phyloP scores from a whole-genome alignment of 495 filamentous ascomycete species.

The Hypoxylon subgilvum region DNA sequence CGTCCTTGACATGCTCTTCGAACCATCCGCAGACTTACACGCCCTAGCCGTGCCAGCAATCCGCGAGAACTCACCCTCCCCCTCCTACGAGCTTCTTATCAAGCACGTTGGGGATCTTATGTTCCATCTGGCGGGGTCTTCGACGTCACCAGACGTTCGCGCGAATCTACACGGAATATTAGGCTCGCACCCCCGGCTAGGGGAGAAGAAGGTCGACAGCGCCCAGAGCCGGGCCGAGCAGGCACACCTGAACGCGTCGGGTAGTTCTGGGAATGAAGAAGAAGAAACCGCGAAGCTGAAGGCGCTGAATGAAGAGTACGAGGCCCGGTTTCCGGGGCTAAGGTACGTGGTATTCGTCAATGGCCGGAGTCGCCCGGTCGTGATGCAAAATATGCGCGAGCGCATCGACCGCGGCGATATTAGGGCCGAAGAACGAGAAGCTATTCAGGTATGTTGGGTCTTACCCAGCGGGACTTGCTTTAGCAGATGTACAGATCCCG shows the following conservation, averaged over 20 bases:
- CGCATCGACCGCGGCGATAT: constrained; percentile 74
- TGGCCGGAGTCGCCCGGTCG: constrained; percentile 70
- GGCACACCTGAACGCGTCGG: constrained; percentile 64
- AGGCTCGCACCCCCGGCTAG: constrained; percentile 86
- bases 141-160: constrained; percentile 13
- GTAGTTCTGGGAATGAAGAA: constrained; percentile 33
- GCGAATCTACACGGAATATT: constrained; percentile 66
- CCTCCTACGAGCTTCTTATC: constrained; percentile 29
- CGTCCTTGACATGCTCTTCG: constrained; percentile 84
- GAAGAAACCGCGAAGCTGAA: constrained; percentile 65
- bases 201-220: constrained; percentile 73
- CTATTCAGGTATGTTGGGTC: constrained; percentile 67
- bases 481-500: background rate
- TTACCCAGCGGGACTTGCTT: constrained; percentile 19
- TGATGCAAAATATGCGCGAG: constrained; percentile 84
- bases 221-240: constrained; percentile 81
- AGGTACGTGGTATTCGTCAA: constrained; percentile 95
- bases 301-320: constrained; percentile 79
- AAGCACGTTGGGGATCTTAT: constrained; percentile 25
- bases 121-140: constrained; percentile 17
- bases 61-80: constrained; percentile 47
- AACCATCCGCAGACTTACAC: constrained; percentile 78
- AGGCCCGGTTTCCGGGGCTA: constrained; percentile 79
- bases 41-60: constrained; percentile 71
- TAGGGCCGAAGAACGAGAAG: constrained; percentile 71